A percentile compares a stretch with the other conserved stretches of the same genome.
These are phyloP conservation scores for Sporothrix pseudoabietina DNA, from an alignment of 2,329 filamentous ascomycete genomes.

Conservation along the genomic window DNA sequence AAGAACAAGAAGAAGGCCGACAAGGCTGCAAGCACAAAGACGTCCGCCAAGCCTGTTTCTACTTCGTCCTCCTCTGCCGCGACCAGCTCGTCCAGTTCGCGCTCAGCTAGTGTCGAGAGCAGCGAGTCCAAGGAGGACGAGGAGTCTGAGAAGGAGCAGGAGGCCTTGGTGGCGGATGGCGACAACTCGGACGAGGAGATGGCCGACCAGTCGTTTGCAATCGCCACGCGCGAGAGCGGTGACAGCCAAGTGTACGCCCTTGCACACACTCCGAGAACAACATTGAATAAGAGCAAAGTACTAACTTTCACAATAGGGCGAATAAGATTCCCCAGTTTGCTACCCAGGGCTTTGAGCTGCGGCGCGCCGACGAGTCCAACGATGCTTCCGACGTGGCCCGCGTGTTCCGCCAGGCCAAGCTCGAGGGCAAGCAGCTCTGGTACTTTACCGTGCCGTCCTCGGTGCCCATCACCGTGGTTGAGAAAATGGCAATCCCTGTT, in stretches of 20 bases:
- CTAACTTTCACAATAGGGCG: slow-evolving; percentile 33
- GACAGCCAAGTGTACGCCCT: slow-evolving; percentile 17
- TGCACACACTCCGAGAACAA: too few relatives aligned
- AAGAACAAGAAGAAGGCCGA: neutral
- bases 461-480: slow-evolving; percentile 67
- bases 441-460: slow-evolving; percentile 74
- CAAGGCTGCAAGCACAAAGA: neutral
- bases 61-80: neutral
- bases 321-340: slow-evolving; percentile 47
- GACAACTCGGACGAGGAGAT: slow-evolving; percentile 31
- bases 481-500: slow-evolving; percentile 63
- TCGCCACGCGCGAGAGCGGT: slow-evolving; percentile 23
- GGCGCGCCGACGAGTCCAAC: slow-evolving; percentile 51
- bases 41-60: neutral
- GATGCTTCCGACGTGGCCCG: slow-evolving; percentile 51
- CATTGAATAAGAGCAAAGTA: too few relatives aligned
- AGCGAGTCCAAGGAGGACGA: neutral
- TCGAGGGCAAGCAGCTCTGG: slow-evolving; percentile 75
- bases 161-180: neutral
- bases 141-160: neutral
- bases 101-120: slow-evolving; percentile 7
- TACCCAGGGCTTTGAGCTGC: slow-evolving; percentile 56
- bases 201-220: slow-evolving; percentile 45
- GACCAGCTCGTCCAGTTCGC: slow-evolving; percentile 1
- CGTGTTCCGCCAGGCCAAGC: slow-evolving; percentile 60